Conservation (phyloP, 1,284 basidiomycete species). For the Irpex sp. region DNA sequence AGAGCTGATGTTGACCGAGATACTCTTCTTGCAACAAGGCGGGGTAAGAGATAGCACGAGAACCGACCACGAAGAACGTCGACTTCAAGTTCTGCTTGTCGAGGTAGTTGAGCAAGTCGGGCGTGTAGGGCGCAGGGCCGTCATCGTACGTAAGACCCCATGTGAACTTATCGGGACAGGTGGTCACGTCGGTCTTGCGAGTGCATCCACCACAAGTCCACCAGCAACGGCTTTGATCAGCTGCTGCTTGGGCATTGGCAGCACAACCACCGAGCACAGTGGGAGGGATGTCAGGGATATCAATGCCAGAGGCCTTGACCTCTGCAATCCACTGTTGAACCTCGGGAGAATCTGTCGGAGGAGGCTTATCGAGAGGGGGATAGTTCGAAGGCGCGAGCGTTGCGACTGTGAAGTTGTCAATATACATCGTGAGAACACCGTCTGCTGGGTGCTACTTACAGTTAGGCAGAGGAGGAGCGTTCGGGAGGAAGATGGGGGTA, state of each 20-base stretch:
- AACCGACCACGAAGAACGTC: constrained; percentile 88
- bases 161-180: constrained; percentile 68
- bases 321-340: constrained; percentile 74
- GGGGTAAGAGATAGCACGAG: constrained; percentile 63
- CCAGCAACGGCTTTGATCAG: constrained; percentile 65
- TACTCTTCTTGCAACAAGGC: constrained; percentile 69
- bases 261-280: constrained; percentile 60
- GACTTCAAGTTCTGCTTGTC: constrained; percentile 67
- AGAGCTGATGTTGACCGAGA: constrained; percentile 67
- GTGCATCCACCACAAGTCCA: constrained; percentile 86
- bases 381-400: constrained; percentile 50
- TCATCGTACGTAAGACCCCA: constrained; percentile 78
- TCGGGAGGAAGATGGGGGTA: constrained; percentile 38
- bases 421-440: not conserved
- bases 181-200: constrained; percentile 61
- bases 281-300: constrained; percentile 48
- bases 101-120: constrained; percentile 69
- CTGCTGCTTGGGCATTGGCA: constrained; percentile 55
- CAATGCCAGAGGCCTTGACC: constrained; percentile 49
- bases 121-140: constrained; percentile 80
- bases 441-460: constrained; percentile 25
- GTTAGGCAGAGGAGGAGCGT: constrained; percentile 50
- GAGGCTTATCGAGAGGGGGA: constrained; percentile 65
- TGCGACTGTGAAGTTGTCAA: constrained; percentile 30
- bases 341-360: constrained; percentile 63